These are phyloP conservation scores for Pseudogymnoascus sp. DNA, from an alignment of 2,329 filamentous ascomycete species.

Conservation along the genomic window DNA sequence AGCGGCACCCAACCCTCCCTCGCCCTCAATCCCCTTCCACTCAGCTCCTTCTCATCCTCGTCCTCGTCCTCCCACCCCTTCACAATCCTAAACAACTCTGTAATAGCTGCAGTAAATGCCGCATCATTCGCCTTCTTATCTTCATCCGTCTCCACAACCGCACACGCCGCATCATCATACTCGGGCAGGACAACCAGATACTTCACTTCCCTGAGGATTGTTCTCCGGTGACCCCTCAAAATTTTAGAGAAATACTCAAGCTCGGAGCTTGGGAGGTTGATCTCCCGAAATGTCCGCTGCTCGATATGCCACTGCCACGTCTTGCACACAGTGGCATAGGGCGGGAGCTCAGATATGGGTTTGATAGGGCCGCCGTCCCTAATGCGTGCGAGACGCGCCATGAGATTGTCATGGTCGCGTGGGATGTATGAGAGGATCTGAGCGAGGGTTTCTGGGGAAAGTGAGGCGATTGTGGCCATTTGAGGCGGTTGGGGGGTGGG, in stretches of 20 bases:
- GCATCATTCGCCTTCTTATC: constrained; percentile 12
- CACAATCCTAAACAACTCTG: constrained; percentile 10
- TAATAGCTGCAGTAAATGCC: constrained; percentile 14
- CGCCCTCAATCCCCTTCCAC: background rate
- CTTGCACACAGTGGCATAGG: constrained; percentile 16
- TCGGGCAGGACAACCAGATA: constrained; percentile 14
- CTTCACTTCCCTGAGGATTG: constrained; percentile 3
- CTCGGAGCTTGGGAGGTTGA: constrained; percentile 13
- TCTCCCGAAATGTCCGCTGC: constrained; percentile 11
- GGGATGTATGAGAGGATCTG: background rate
- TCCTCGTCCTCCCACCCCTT: constrained; percentile 12
- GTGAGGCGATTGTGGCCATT: constrained; percentile 5
- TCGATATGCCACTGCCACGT: constrained; percentile 15
- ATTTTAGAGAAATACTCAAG: constrained; percentile 8
- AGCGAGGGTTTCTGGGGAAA: constrained; percentile 4
- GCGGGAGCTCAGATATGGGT: constrained; percentile 3
- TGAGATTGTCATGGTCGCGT: constrained; percentile 1
- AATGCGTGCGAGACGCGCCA: background rate
- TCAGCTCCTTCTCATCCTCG: background rate
- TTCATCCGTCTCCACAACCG: constrained; percentile 13
- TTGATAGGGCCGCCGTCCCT: constrained; percentile 3
- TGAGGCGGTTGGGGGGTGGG: background rate
- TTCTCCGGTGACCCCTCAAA: constrained; percentile 10
- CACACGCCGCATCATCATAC: constrained; percentile 14
- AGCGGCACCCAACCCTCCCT: background rate